Percentiles rank a stretch among this genome's conserved stretches.
These are phyloP conservation scores for Trichoderma gamsii DNA, from an alignment of 495 filamentous ascomycete genomes.

Conservation along the genomic window DNA sequence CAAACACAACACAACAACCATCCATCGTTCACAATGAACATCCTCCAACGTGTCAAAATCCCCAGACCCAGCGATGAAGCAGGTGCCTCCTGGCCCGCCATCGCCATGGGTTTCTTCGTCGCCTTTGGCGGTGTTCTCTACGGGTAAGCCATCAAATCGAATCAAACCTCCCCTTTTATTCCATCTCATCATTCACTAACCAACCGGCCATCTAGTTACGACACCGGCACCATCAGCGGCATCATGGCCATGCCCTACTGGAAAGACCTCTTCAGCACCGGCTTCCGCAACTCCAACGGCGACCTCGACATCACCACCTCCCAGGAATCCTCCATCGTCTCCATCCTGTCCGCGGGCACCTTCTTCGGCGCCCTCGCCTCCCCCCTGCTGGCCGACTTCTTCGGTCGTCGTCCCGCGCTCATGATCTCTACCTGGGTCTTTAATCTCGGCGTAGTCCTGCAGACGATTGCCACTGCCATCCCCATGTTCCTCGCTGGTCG, in stretches of 20 bases:
- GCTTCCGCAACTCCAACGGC: slow-evolving; percentile 30
- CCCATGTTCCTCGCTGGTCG: slow-evolving; percentile 61
- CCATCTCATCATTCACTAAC: not conserved
- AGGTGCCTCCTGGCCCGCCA: slow-evolving; percentile 58
- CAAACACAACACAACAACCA: too few relatives aligned
- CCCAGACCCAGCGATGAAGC: slow-evolving; percentile 41
- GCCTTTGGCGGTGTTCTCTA: slow-evolving; percentile 66
- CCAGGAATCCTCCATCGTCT: slow-evolving; percentile 59
- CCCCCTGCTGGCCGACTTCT: slow-evolving; percentile 61
- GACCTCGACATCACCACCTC: slow-evolving; percentile 26
- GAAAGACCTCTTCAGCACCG: slow-evolving; percentile 40
- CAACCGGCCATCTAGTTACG: too few relatives aligned
- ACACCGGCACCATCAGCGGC: slow-evolving; percentile 59
- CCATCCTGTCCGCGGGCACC: slow-evolving; percentile 68
- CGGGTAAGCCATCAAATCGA: slow-evolving; percentile 33
- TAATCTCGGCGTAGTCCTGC: slow-evolving; percentile 56
- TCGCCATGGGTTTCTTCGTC: slow-evolving; percentile 63
- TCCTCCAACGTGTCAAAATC: not conserved
- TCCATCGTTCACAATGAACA: not conserved
- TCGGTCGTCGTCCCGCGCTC: slow-evolving; percentile 63
- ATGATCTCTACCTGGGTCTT: slow-evolving; percentile 60
- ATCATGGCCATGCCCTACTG: slow-evolving; percentile 42
- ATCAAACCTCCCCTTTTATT: not conserved
- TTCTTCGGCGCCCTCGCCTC: slow-evolving; percentile 70
- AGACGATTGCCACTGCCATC: slow-evolving; percentile 44